Base-by-base conservation (phyloP, 2,329 filamentous ascomycete species). In the Cladosporium cucumerinum region DNA sequence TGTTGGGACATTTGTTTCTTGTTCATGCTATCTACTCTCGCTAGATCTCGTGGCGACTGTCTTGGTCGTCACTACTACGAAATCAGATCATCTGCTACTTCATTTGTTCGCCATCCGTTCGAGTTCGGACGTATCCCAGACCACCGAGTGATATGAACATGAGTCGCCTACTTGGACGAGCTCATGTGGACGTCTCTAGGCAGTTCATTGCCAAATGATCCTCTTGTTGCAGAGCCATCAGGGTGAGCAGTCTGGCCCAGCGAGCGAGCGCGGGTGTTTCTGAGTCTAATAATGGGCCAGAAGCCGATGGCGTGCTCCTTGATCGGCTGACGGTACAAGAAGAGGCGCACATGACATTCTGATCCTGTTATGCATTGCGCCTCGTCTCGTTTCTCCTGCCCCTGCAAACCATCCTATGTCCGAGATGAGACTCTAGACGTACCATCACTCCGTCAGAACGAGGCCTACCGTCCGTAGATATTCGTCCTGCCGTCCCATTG, bases 71-170 rank as follows among this genome's bases (percentile, higher is more conserved):
- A 30, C 5, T 25, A 11, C 43, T 46, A 59, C 57, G 36, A 30
- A 46, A 59, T 48, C 21, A 25, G 39, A 59, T 30, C 36, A n/a
- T 30, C 49, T 59, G 57, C 57, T 49, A 59, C 57, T 48, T 59
- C 26, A 30, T 5, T n/a, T 12, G 5, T 32, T 12, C 12, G 14
- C 23, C 18, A 39, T 39, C 18, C 4, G 36, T 43, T n/a, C 36
- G 36, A 8, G n/a, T 21, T 1, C 11, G 5, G 3, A 21, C 5
- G n/a, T 21, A n/a, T 46, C 2, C 7, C 1, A 2, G n/a, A 12
- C n/a, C 7, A 1, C 5, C n/a, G n/a, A 12, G n/a, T 23, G 39
- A 21, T 3, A 46, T 11, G n/a, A 11, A 2, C n/a, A 21, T 21
- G 39, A 46, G n/a, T 46, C 3, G 39, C 39, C n/a, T 7, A 1